A percentile compares a stretch with the other conserved stretches of the same genome.
Conservation (phyloP, 345 rosid genomes). For the Lepidium sativum region DNA sequence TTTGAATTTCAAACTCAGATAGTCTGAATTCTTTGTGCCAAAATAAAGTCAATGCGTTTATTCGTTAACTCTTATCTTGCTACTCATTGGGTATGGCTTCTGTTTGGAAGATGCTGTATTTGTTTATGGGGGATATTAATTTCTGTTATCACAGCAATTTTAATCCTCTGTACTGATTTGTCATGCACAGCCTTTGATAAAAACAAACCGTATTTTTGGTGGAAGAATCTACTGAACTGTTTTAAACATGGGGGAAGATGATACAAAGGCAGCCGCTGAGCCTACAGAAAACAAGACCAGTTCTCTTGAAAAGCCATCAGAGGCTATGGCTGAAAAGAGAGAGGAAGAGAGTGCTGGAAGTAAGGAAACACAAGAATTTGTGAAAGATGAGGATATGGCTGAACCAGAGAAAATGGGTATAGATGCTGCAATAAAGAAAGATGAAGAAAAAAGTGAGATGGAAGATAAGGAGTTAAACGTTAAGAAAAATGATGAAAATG, state of each 20-base stretch:
- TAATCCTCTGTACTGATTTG: neutral
- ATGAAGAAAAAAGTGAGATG: neutral
- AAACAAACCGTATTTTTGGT: neutral
- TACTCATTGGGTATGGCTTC: neutral
- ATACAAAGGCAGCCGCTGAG: conserved; percentile 41
- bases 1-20: neutral
- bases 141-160: neutral
- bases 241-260: conserved; percentile 57
- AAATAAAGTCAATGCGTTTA: neutral
- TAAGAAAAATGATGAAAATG: conserved; percentile 7
- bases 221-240: conserved; percentile 1
- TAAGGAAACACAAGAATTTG: conserved; percentile 1
- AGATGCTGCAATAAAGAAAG: conserved; percentile 13
- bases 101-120: neutral
- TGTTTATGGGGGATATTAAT: neutral
- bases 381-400: conserved; percentile 2
- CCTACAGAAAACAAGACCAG: conserved; percentile 38
- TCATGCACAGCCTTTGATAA: conserved; percentile 20
- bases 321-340: conserved; percentile 22
- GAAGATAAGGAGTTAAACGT: neutral
- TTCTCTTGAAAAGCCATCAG: conserved; percentile 28
- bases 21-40: neutral
- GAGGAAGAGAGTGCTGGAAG: conserved; percentile 11
- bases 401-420: conserved; percentile 18
- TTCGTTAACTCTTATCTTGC: neutral